Evolutionary conservation across 2,329 filamentous ascomycete genomes (phyloP), one percentile per base, ranked within the genome.

Genomic region (Hirsutella thompsonii): DNA sequence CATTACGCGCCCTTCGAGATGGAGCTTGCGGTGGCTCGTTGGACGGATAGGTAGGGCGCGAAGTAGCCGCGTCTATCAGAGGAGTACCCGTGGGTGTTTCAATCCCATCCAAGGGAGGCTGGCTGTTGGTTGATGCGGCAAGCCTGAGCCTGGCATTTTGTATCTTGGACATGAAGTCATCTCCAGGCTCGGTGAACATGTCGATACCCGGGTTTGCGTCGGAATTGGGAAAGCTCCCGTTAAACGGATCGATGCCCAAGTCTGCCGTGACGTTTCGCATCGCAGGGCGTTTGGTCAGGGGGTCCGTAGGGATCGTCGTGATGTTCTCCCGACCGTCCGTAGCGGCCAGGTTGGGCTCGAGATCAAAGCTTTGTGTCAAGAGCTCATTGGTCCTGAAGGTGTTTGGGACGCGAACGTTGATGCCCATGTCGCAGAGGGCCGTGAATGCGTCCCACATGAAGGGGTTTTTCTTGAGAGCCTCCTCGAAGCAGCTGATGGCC

Each of bases 391-490:
- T 65, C 56, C 80, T 87, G 65, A 94, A 98, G 46, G 95, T 83
- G 53, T 93, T 94, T 20, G 80, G 74, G 9, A 92, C 79, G 42
- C 84, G 79, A 41, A 96, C 72, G 49, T 79, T 80, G 36, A 87
- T 81, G 4, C 86, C 85, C 79, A 76, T 85, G 55, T 95, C 88
- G 57, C 89, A 94, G 8, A 98, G 72, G 14, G 78, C 82, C 19
- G 81, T 79, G 53, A 96, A 96, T 0, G 90, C 89, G 67, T 98
- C 92, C 92, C 92, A 98, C 76, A 94, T 92, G 61, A 96, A 90
- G 2, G 92, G 89, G 54, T 96, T 98, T 41, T 80, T 61, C 62
- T 89, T 93, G 52, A 98, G 66, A 5, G 89, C 79, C 45, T 93
- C 87, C 49, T 94, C 87, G 56, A 92, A 96, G 58, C 78, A 87